Conservation (phyloP, 2,329 filamentous ascomycete species). For the Fusarium sp. region DNA sequence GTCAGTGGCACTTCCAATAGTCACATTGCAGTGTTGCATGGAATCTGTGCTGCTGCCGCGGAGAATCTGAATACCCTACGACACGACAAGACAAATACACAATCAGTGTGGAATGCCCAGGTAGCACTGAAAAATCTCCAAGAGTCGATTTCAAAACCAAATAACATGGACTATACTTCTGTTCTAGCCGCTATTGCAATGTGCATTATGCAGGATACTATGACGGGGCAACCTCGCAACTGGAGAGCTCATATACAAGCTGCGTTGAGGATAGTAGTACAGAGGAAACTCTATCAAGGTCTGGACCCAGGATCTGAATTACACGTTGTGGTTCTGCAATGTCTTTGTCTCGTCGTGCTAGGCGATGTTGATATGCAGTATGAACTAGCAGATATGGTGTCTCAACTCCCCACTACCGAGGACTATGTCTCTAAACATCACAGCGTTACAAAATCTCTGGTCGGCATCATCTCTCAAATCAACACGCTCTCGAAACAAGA, state of each 20-base stretch:
- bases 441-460: no score
- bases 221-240: not conserved
- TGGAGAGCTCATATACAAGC: not conserved
- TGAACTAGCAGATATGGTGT: not conserved
- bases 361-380: not conserved
- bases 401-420: not conserved
- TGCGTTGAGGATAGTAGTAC: not conserved
- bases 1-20: not conserved
- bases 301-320: fast-evolving
- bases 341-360: not conserved
- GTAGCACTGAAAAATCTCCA: not conserved
- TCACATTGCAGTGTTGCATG: not conserved
- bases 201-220: not conserved
- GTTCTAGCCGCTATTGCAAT: not conserved
- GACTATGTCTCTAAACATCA: not conserved
- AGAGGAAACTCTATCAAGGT: fast-evolving
- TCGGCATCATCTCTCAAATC: not conserved
- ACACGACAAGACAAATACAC: fast-evolving
- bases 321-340: not conserved
- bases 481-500: not conserved
- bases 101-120: not conserved
- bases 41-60: not conserved
- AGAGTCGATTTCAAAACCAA: not conserved
- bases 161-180: not conserved
- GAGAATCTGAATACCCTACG: not conserved